Base-by-base conservation (phyloP, 163 green algal species). In the Chlamydomonas reinhardtii region DNA sequence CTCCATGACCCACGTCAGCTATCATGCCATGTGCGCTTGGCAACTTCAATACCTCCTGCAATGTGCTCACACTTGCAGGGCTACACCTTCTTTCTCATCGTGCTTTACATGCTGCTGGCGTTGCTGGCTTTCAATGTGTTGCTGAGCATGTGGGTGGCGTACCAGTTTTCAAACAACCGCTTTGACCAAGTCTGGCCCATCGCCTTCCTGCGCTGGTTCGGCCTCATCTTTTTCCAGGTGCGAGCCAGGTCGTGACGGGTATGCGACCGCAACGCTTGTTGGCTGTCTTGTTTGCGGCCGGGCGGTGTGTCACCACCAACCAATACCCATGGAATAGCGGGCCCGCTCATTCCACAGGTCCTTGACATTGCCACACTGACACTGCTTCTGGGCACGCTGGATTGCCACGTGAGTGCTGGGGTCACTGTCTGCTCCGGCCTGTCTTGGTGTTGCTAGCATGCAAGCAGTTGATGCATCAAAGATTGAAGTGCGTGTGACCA, bases 101-200 rank as follows among this genome's bases (percentile, higher is more conserved):
- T 78, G 27, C 73, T 89, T 4, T 89, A 89, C 76, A 12, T 76
- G 8, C 56, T 77, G 20, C 61, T 89, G 22, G 59, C 29, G 3
- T 25, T 84, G 71, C 71, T 89, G 43, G 59, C 37, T 0, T 24
- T 86, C 25, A 86, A 84, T 27, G n/a, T 86, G 1, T 71, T 31
- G 15, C 56, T 89, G 0, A 74, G 59, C 61, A 25, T 76, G 22
- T 89, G 85, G 85, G 85, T 89, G 35, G 85, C 69, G 61, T 20
- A 71, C 20, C 68, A 34, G 8, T 89, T 89, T 62, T 71, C 56
- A 0, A 64, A 89, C 15, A 86, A 89, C 62, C 64, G 73, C 22
- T 88, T 88, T 32, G 73, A 82, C 34, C 68, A 77, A 62, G 82
- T 88, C 19, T 88, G 82, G 82, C 82, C 82, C 20, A 88, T 88